These are phyloP conservation scores for Citrus maxima DNA, from an alignment of 345 rosid genomes.

Conservation along the genomic window DNA sequence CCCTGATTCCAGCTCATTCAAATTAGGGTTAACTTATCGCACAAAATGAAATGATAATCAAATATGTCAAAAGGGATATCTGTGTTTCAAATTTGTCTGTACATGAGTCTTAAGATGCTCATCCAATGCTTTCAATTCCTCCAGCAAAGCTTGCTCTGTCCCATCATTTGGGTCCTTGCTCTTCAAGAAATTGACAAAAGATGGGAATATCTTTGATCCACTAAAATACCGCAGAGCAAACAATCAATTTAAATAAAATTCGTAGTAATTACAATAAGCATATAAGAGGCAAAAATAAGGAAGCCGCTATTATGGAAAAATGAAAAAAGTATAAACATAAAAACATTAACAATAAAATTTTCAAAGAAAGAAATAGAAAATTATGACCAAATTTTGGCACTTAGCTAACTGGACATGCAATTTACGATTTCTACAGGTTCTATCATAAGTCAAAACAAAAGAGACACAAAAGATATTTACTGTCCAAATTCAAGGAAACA, in stretches of 20 bases:
- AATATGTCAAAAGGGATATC: not conserved
- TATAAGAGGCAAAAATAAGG: not conserved
- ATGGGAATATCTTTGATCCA: constrained; percentile 66
- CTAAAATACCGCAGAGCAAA: constrained; percentile 22
- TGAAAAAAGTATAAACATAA: not conserved
- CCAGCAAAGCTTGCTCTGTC: constrained; percentile 68
- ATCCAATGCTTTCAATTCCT: constrained; percentile 77
- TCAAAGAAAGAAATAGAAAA: not conserved
- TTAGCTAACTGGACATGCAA: not conserved
- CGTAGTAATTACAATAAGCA: not conserved
- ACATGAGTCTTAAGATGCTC: constrained; percentile 71
- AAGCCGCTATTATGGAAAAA: not conserved
- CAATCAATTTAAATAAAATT: not conserved
- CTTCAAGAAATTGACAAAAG: constrained; percentile 67
- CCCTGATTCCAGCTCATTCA: constrained; percentile 38
- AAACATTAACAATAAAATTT: not conserved
- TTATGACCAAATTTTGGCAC: not conserved
- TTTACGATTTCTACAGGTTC: not conserved
- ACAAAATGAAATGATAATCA: not conserved
- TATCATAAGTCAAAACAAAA: not conserved
- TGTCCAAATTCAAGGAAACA: not conserved
- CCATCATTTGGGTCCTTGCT: constrained; percentile 84
- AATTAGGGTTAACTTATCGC: not conserved
- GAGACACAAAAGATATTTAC: not conserved
- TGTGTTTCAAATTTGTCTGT: constrained; percentile 16